Base-by-base conservation (phyloP, 108 stramenopile species). In the Cyclotella atomus region DNA sequence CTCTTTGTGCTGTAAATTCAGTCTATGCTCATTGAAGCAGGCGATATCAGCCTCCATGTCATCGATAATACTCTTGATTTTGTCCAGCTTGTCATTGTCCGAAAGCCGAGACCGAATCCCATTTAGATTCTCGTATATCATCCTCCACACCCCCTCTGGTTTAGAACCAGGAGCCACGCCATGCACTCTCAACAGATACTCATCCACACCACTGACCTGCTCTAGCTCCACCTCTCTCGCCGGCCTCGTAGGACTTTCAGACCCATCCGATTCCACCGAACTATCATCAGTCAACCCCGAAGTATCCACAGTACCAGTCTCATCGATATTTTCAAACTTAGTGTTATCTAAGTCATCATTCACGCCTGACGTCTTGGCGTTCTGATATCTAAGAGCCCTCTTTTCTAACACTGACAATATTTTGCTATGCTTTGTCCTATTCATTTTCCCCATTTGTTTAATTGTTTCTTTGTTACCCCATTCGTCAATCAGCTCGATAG, bases 111-210 rank as follows among this genome's bases (percentile, higher is more conserved):
- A 14, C 0, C 1, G 12, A 3, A 72, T 2, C 6, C 60, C 60
- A 53, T 72, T 62, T 0, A 61, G 19, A 9, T 72, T 72, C 19
- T 72, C 71, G 21, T 63, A 72, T 0, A 72, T 4, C 20, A 62
- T 3, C 1, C 71, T 1, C 1, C 1, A 5, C 19, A 43, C 19
- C 27, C 49, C 23, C 17, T 35, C 33, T 16, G n/a, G 15, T 50
- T 55, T 43, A 15, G 70, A 30, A 19, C 41, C 1, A 59, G 50
- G 56, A 35, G 52, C 70, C 0, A 59, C 43, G 0, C 21, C 20
- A 29, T 55, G 17, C 1, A 52, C 66, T 7, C 23, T 6, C 7
- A 36, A 12, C 8, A 68, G 24, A 17, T 34, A 29, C n/a, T 54
- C n/a, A 2, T 3, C 5, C 20, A 53, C 52, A 23, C 52, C 52